A percentile compares a stretch with the other conserved stretches of the same genome.
phyloP scores from a whole-genome alignment of 2,329 filamentous ascomycete genomes.

The Phaeosphaeriaceae sp. region DNA sequence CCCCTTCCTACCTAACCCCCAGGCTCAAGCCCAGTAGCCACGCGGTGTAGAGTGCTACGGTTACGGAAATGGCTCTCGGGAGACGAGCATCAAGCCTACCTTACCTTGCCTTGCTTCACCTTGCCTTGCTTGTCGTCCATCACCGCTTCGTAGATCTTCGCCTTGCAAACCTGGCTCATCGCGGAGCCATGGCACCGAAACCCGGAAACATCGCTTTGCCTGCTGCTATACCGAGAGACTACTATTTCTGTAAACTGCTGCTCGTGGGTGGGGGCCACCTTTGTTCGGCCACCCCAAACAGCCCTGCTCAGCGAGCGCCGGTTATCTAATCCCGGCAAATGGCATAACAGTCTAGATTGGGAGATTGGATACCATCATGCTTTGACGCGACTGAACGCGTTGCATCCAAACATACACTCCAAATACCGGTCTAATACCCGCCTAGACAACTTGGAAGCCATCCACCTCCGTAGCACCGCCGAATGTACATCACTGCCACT shows the following conservation, averaged over 20 bases:
- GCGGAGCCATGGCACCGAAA: constrained; percentile 35
- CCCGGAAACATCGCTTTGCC: constrained; percentile 4
- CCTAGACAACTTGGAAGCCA: constrained; percentile 16
- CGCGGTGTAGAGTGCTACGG: constrained; percentile 26
- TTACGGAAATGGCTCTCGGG: constrained; percentile 35
- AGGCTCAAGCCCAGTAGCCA: constrained; percentile 37
- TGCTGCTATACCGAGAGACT: constrained; percentile 14
- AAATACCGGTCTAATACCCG: constrained; percentile 24
- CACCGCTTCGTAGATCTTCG: constrained; percentile 37
- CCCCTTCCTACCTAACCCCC: constrained; percentile 6
- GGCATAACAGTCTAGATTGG: constrained; percentile 7
- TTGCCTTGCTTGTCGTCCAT: constrained; percentile 28
- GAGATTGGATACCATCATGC: constrained; percentile 24
- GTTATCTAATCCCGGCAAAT: constrained; percentile 27
- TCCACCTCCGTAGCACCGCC: constrained; percentile 19
- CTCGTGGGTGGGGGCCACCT: constrained; percentile 2
- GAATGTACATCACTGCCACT: constrained; percentile 8
- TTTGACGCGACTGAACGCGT: constrained; percentile 22
- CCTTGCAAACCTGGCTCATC: constrained; percentile 17
- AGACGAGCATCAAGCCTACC: constrained; percentile 26
- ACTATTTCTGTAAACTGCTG: constrained; percentile 8
- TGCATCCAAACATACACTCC: constrained; percentile 15
- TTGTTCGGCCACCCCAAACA: background rate
- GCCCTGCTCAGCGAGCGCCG: constrained; percentile 8
- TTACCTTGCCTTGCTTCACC: constrained; percentile 22